Base-by-base conservation (phyloP, 1,284 basidiomycete genomes). In the Exobasidium cylindrosporum region DNA sequence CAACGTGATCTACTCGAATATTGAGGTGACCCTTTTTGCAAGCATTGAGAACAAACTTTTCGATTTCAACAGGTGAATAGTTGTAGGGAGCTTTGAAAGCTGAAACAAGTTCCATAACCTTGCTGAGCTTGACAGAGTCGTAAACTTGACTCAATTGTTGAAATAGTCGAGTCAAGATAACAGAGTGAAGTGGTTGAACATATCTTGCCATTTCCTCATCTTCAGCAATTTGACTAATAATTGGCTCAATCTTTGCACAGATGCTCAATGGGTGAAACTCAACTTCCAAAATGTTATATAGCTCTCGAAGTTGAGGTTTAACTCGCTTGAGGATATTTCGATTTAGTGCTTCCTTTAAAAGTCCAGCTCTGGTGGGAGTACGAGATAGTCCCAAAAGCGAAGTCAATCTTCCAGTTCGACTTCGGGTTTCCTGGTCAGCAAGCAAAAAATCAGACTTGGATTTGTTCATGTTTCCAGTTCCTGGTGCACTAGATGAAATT, bases 121-220 rank as follows among this genome's bases (percentile, higher is more conserved):
- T 68, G 59, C 65, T 63, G 14, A 79, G 70, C 73, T 88, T 89
- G 83, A 98, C 88, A 10, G 89, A 88, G 54, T 89, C 89, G 82
- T 98, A 97, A 21, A 98, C 90, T 80, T 97, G 90, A 5, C 91
- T 90, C 58, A 97, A 88, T 82, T 96, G 92, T 60, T 89, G 89
- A 72, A 98, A 88, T n/a, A 98, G 86, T 40, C 93, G 89, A 3
- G 92, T 93, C 66, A 97, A 87, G 28, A 97, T 86, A 54, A 95
- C 94, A 66, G 89, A 90, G 78, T 92, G 90, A 58, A 99, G 87
- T 63, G 95, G 89, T 46, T 90, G 87, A 57, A 96, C 86, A 81
- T 98, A 98, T 61, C 69, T 73, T 35, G 69, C 73, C 76, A 78
- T 76, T 66, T 75, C 71, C 32, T 65, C 57, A 35, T 78, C 72